Evolutionary conservation across 495 filamentous ascomycete species (phyloP).

Genomic region (Tetracladium setigerum): DNA sequence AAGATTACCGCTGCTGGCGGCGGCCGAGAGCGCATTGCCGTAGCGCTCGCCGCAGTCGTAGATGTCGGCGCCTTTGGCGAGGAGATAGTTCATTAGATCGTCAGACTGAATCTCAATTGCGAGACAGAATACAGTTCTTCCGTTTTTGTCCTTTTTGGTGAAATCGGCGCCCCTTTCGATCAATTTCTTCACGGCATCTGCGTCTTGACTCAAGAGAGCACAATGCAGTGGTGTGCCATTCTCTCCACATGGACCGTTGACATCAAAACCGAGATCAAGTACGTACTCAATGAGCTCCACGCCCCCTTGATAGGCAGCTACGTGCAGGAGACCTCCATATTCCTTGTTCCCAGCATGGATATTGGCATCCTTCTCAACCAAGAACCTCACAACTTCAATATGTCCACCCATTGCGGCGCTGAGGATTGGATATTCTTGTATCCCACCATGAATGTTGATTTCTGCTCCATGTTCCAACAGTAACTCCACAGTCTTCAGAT

Average conservation of each 20-base stretch:
- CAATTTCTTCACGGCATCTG: background rate
- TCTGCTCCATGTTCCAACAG: slow-evolving; percentile 19
- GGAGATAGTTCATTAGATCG: background rate
- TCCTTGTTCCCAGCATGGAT: too few relatives aligned
- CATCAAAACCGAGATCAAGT: too few relatives aligned
- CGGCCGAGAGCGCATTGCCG: slow-evolving; percentile 5
- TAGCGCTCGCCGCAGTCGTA: background rate
- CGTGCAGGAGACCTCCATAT: too few relatives aligned
- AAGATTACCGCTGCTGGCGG: too few relatives aligned
- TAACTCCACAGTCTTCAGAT: slow-evolving; percentile 4
- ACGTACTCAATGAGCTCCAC: too few relatives aligned
- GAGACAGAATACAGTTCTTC: background rate
- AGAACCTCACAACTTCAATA: slow-evolving; percentile 2
- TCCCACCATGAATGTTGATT: background rate
- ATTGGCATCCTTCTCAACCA: slow-evolving; percentile 3
- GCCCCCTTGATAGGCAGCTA: background rate
- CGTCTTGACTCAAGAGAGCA: background rate
- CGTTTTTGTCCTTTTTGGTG: background rate
- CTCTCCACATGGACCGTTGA: too few relatives aligned
- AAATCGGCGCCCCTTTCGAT: background rate
- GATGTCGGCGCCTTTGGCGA: slow-evolving; percentile 9
- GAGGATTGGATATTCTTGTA: background rate
- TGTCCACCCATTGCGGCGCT: slow-evolving; percentile 13
- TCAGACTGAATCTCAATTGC: background rate
- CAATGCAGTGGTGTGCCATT: background rate